These are phyloP conservation scores for Ogataea thermomethanolica DNA, from an alignment of 805 yeast species.

Conservation along the genomic window DNA sequence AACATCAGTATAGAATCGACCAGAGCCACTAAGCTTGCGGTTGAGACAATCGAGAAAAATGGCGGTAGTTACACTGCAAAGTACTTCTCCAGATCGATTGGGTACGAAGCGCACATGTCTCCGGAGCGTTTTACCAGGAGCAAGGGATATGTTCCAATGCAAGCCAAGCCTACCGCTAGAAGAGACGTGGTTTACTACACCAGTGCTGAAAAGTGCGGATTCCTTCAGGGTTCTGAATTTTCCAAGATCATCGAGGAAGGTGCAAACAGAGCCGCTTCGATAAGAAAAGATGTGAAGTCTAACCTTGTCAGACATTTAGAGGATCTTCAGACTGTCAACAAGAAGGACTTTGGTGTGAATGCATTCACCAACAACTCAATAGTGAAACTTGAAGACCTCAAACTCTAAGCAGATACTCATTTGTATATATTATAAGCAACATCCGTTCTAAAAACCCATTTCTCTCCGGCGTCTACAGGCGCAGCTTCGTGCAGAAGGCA, in stretches of 20 bases:
- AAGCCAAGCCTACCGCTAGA: conserved; percentile 80
- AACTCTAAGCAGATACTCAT: conserved; percentile 9
- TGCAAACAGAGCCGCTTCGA: conserved; percentile 9
- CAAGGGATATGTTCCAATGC: conserved; percentile 77
- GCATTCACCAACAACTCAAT: conserved; percentile 25
- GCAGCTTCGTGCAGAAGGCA: conserved; percentile 60
- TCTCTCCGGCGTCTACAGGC: conserved; percentile 46
- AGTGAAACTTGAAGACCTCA: conserved; percentile 25
- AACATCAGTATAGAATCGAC: conserved; percentile 80
- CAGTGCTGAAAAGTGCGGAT: conserved; percentile 70
- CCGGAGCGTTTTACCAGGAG: conserved; percentile 68
- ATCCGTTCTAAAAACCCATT: conserved; percentile 64
- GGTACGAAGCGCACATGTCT: conserved; percentile 68
- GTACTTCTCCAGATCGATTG: conserved; percentile 59
- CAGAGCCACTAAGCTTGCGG: conserved; percentile 72
- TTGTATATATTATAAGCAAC: conserved; percentile 34
- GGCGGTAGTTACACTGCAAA: conserved; percentile 76
- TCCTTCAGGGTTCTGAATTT: conserved; percentile 43
- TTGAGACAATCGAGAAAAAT: conserved; percentile 61
- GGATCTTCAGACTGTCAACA: conserved; percentile 1
- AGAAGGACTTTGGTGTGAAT: conserved; percentile 15
- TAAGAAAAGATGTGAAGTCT: conserved; percentile 17
- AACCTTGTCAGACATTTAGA: conserved; percentile 25
- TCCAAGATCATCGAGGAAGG: conserved; percentile 31
- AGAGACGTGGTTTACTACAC: conserved; percentile 80